These are phyloP conservation scores for Colletotrichum spinosum DNA, from an alignment of 2,329 filamentous ascomycete species.

Conservation along the genomic window DNA sequence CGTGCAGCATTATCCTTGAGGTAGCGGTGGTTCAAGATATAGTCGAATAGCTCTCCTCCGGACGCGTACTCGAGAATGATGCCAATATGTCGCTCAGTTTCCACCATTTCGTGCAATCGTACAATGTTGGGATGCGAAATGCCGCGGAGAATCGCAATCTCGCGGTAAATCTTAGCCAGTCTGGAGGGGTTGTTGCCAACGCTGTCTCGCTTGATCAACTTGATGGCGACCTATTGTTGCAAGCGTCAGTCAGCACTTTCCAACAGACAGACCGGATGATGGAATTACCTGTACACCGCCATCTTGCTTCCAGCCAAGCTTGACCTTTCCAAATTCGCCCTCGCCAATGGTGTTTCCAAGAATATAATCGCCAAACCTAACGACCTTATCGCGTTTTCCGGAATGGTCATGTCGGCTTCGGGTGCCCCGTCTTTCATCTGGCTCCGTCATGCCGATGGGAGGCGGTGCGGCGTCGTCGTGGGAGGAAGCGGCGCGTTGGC, in stretches of 20 bases:
- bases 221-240: conserved; percentile 87
- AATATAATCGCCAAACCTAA: conserved; percentile 95
- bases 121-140: conserved; percentile 98
- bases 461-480: conserved; percentile 59
- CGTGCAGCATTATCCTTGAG: conserved; percentile 93
- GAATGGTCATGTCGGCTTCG: conserved; percentile 72
- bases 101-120: conserved; percentile 96
- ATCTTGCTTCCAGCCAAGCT: conserved; percentile 64
- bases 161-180: conserved; percentile 95
- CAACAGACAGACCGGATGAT: neutral
- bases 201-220: conserved; percentile 92
- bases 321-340: conserved; percentile 98
- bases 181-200: conserved; percentile 89
- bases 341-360: conserved; percentile 96
- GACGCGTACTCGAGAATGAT: conserved; percentile 99
- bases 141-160: conserved; percentile 89
- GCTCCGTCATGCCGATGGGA: conserved; percentile 56
- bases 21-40: conserved; percentile 96
- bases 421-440: conserved; percentile 60
- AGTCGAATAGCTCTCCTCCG: conserved; percentile 96
- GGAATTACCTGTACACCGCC: conserved; percentile 53
- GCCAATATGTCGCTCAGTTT: conserved; percentile 96
- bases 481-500: conserved; percentile 48
- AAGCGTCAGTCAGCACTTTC: conserved; percentile 21
- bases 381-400: conserved; percentile 70